phyloP scores from a whole-genome alignment of 805 yeast genomes.

The Wickerhamomyces xylosicus region DNA sequence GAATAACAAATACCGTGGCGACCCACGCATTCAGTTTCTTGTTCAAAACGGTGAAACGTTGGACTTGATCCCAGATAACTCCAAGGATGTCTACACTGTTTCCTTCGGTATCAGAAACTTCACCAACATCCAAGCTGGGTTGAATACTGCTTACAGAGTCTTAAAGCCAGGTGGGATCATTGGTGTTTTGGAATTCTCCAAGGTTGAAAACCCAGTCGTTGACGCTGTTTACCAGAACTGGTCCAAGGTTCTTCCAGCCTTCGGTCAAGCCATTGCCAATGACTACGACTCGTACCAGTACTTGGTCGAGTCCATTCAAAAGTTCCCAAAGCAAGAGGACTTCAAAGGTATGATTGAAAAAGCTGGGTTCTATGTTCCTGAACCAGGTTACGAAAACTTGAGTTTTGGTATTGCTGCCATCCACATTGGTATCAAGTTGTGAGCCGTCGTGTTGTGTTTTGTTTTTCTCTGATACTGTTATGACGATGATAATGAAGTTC shows the following conservation, averaged over 20 bases:
- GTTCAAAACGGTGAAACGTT: constrained; percentile 91
- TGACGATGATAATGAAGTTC: neutral
- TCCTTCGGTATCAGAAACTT: constrained; percentile 97
- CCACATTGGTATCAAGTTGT: constrained; percentile 88
- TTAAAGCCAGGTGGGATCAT: constrained; percentile 96
- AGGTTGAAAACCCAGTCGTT: constrained; percentile 70
- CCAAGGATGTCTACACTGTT: constrained; percentile 92
- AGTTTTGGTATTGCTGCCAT: constrained; percentile 95
- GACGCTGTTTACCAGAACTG: constrained; percentile 78
- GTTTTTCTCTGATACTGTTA: no score
- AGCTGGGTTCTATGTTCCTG: constrained; percentile 90
- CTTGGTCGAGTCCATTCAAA: constrained; percentile 85
- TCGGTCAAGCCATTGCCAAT: constrained; percentile 93
- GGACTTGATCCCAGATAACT: constrained; percentile 73
- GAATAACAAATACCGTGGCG: constrained; percentile 40
- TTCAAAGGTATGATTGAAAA: constrained; percentile 86
- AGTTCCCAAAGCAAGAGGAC: constrained; percentile 86
- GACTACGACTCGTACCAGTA: constrained; percentile 96
- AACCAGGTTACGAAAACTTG: constrained; percentile 85
- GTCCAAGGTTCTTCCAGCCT: constrained; percentile 79
- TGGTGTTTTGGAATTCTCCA: constrained; percentile 91
- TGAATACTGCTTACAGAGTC: constrained; percentile 91
- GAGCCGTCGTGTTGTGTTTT: constrained; percentile 8
- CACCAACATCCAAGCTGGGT: constrained; percentile 88
- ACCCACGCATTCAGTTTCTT: constrained; percentile 58